phyloP scores from a whole-genome alignment of 257 asterid genomes.

The Solanum dulcamara region DNA sequence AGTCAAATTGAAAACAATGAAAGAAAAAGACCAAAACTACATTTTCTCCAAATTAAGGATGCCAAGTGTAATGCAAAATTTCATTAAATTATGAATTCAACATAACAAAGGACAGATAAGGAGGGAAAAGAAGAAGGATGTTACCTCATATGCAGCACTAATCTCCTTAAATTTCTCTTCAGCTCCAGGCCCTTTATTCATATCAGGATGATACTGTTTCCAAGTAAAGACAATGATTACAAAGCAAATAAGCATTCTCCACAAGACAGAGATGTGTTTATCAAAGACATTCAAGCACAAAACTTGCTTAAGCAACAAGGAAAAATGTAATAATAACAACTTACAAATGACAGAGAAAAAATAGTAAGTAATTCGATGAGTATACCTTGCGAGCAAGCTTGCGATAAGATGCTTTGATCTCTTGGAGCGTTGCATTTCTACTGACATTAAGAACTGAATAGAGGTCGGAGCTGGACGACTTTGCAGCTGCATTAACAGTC shows the following conservation, averaged over 20 bases:
- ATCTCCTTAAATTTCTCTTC: constrained; percentile 94
- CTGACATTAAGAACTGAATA: constrained; percentile 70
- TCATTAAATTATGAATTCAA: not conserved
- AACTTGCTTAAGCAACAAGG: not conserved
- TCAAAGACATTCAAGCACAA: not conserved
- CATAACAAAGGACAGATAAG: not conserved
- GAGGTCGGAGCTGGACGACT: constrained; percentile 37
- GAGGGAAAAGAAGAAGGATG: not conserved
- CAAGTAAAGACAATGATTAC: constrained; percentile 1
- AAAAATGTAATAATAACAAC: not conserved
- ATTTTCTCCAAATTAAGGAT: not conserved
- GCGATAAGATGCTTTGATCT: constrained; percentile 82
- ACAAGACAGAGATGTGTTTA: not conserved
- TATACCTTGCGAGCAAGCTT: constrained; percentile 90
- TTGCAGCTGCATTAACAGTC: constrained; percentile 23
- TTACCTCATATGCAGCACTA: constrained; percentile 95
- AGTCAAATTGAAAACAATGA: not conserved
- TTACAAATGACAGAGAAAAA: not conserved
- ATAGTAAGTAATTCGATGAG: not conserved
- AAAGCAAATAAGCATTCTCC: not conserved
- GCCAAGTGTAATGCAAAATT: not conserved
- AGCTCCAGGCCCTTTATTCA: constrained; percentile 71
- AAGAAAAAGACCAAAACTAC: not conserved
- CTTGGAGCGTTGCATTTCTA: constrained; percentile 69
- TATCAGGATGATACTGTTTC: constrained; percentile 92